Conservation (phyloP, 192 early-diverging fungal genomes). For the Entomortierella beljakovae region DNA sequence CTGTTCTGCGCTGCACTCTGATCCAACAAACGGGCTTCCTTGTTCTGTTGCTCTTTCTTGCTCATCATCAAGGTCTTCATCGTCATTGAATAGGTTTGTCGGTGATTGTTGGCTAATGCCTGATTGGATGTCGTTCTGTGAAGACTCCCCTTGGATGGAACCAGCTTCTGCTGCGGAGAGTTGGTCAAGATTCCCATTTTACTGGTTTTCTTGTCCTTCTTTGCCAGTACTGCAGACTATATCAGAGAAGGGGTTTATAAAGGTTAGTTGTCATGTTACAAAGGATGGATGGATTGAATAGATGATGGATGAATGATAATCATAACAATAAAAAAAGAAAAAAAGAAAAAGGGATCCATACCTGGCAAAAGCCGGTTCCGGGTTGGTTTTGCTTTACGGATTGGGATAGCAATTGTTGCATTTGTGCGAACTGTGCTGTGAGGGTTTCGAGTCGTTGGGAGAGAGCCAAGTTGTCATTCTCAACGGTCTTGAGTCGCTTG, state of each 20-base stretch:
- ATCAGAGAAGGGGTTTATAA: not conserved
- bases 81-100: conserved; percentile 53
- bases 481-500: conserved; percentile 63
- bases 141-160: conserved; percentile 47
- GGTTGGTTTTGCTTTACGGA: conserved; percentile 40
- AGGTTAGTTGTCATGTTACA: not conserved
- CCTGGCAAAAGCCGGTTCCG: conserved; percentile 57
- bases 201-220: conserved; percentile 45
- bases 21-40: conserved; percentile 50
- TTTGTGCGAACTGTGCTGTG: conserved; percentile 53
- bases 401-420: conserved; percentile 53
- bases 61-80: conserved; percentile 53
- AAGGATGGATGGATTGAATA: conserved; percentile 12
- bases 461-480: conserved; percentile 59
- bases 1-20: conserved; percentile 49
- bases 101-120: conserved; percentile 32
- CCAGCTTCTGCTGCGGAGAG: conserved; percentile 58
- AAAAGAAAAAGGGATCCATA: no score
- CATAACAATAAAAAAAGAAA: not conserved
- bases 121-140: conserved; percentile 25
- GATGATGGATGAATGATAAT: conserved; percentile 11
- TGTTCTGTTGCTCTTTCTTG: conserved; percentile 41
- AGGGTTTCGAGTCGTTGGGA: conserved; percentile 43
- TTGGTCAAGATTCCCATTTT: conserved; percentile 39
- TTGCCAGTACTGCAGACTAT: conserved; percentile 59